Percentiles rank a stretch among this genome's conserved stretches.
phyloP scores from a whole-genome alignment of 2,329 filamentous ascomycete genomes.

The Tolypocladium capitatum region DNA sequence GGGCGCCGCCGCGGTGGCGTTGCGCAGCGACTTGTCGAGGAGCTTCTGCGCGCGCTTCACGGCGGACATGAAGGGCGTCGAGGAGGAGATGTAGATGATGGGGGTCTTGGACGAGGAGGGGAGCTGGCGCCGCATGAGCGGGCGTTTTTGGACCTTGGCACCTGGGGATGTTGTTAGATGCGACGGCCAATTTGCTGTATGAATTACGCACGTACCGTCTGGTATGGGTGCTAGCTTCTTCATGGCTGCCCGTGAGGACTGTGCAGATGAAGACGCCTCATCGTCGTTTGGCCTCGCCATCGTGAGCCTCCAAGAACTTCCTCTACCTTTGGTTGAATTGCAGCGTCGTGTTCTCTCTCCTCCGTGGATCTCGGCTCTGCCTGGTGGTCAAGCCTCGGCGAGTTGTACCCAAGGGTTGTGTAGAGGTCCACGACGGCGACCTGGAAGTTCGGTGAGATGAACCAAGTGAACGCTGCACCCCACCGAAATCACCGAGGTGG shows the following conservation, averaged over 20 bases:
- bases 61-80: conserved; percentile 54
- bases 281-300: not conserved
- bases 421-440: too few relatives aligned
- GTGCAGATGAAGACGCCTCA: not conserved
- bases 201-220: conserved; percentile 11
- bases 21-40: conserved; percentile 38
- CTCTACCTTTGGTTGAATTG: not conserved
- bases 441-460: not conserved
- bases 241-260: not conserved
- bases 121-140: conserved; percentile 26
- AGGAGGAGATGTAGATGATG: conserved; percentile 51
- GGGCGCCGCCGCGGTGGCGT: conserved; percentile 28
- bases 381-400: not conserved
- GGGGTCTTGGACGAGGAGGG: conserved; percentile 29
- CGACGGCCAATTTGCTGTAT: not conserved
- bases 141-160: conserved; percentile 34
- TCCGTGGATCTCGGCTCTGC: not conserved
- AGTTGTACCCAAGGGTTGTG: too few relatives aligned
- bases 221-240: conserved; percentile 23
- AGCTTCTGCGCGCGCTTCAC: conserved; percentile 52
- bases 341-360: not conserved
- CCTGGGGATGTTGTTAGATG: conserved; percentile 19
- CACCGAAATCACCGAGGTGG: not conserved
- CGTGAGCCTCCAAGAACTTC: not conserved
- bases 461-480: not conserved